These are phyloP conservation scores for Geotrichum ghanense DNA, from an alignment of 805 yeast genomes.

Conservation along the genomic window DNA sequence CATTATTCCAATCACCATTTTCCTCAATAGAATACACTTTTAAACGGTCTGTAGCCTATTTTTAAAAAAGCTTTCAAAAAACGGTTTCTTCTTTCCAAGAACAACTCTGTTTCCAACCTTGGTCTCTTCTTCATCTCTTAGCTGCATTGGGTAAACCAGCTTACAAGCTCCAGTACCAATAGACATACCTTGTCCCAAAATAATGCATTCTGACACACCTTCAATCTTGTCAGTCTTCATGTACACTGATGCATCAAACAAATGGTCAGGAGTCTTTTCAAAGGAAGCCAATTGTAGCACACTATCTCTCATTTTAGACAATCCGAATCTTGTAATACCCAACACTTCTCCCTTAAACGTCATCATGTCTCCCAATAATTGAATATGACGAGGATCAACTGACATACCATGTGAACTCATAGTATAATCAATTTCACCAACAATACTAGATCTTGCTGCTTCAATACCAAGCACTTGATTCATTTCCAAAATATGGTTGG, in stretches of 20 bases:
- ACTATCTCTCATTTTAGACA: slow-evolving; percentile 97
- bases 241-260: slow-evolving; percentile 95
- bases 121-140: slow-evolving; percentile 3
- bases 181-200: slow-evolving; percentile 94
- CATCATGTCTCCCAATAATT: slow-evolving; percentile 95
- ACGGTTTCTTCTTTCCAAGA: not conserved
- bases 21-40: too few relatives aligned
- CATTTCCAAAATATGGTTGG: slow-evolving; percentile 90
- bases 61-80: slow-evolving; percentile 1
- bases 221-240: slow-evolving; percentile 94
- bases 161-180: slow-evolving; percentile 97
- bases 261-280: slow-evolving; percentile 96
- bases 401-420: slow-evolving; percentile 99
- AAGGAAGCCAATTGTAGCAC: slow-evolving; percentile 94
- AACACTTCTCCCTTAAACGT: slow-evolving; percentile 96
- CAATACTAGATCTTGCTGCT: slow-evolving; percentile 90
- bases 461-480: slow-evolving; percentile 88
- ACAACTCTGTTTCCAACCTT: not conserved
- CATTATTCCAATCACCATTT: too few relatives aligned
- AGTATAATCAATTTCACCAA: slow-evolving; percentile 90
- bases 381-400: slow-evolving; percentile 99
- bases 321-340: slow-evolving; percentile 96
- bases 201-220: slow-evolving; percentile 97
- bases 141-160: slow-evolving; percentile 32
- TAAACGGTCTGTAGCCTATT: too few relatives aligned